Conservation (phyloP, 2,329 filamentous ascomycete genomes). For the Ophiocordyceps sinensis region DNA sequence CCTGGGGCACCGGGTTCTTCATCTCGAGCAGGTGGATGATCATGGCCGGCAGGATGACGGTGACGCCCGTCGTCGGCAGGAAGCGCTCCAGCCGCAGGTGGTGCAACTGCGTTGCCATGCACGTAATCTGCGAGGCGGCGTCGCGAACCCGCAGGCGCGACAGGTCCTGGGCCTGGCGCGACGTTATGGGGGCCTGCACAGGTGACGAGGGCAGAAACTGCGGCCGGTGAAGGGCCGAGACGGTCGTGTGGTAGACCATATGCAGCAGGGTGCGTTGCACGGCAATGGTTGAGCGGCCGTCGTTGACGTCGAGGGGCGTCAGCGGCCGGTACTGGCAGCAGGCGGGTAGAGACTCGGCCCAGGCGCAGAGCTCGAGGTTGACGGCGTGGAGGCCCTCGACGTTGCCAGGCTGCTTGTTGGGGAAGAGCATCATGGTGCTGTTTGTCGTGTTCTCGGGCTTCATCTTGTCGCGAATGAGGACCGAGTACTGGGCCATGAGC, state of each 20-base stretch:
- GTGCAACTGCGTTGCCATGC: conserved; percentile 66
- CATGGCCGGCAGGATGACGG: conserved; percentile 79
- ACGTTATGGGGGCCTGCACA: conserved; percentile 32
- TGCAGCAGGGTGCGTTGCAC: conserved; percentile 78
- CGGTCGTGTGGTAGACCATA: conserved; percentile 86
- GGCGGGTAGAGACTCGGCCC: conserved; percentile 57
- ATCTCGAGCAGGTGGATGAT: conserved; percentile 90
- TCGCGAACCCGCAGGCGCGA: conserved; percentile 72
- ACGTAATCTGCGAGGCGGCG: conserved; percentile 73
- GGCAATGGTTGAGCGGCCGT: conserved; percentile 43
- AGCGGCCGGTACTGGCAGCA: conserved; percentile 54
- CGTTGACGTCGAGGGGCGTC: conserved; percentile 38
- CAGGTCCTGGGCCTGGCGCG: conserved; percentile 62
- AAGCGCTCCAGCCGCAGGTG: conserved; percentile 59
- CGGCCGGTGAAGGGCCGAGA: conserved; percentile 81
- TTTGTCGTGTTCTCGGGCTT: conserved; percentile 63
- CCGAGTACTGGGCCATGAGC: conserved; percentile 81
- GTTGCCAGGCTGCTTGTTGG: conserved; percentile 76
- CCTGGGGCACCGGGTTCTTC: conserved; percentile 62
- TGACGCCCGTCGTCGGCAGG: conserved; percentile 80
- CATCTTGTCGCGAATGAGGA: conserved; percentile 70
- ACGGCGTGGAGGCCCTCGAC: conserved; percentile 65
- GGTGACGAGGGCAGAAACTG: conserved; percentile 72
- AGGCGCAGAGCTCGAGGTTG: conserved; percentile 64
- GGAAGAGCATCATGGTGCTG: conserved; percentile 76